A percentile compares a stretch with the other conserved stretches of the same genome.
Conservation (phyloP, 495 filamentous ascomycete species). For the Lentithecium fluviatile region DNA sequence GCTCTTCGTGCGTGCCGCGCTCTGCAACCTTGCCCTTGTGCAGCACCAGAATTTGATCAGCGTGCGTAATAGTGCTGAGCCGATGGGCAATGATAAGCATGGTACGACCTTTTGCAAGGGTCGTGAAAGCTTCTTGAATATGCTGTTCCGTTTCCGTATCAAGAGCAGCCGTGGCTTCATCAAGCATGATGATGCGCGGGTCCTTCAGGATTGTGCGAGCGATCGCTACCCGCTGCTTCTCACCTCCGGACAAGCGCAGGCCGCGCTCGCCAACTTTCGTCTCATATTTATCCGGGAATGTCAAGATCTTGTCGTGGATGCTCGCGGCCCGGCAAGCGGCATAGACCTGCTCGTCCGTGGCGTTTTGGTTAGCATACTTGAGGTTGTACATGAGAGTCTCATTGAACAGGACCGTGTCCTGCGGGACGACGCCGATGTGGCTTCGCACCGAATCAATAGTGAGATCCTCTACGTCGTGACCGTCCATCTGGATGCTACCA, state of each 20-base stretch:
- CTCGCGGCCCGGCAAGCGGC: conserved; percentile 88
- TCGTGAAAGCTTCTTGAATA: conserved; percentile 82
- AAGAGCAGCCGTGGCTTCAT: conserved; percentile 93
- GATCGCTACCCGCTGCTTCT: conserved; percentile 96
- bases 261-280: conserved; percentile 96
- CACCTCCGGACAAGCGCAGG: conserved; percentile 85
- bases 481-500: conserved; percentile 80
- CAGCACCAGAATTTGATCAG: conserved; percentile 93
- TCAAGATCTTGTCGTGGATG: conserved; percentile 93
- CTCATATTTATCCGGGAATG: conserved; percentile 87
- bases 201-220: conserved; percentile 95
- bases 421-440: conserved; percentile 92
- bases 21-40: conserved; percentile 81
- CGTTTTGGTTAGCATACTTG: conserved; percentile 84
- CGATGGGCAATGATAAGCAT: conserved; percentile 85
- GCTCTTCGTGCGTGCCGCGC: conserved; percentile 80
- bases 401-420: conserved; percentile 96
- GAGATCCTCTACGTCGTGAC: conserved; percentile 75
- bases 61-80: conserved; percentile 88
- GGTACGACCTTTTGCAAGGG: conserved; percentile 78
- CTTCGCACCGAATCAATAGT: conserved; percentile 90
- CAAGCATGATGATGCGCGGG: conserved; percentile 90
- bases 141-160: conserved; percentile 96
- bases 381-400: conserved; percentile 97
- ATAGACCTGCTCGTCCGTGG: conserved; percentile 81